Evolutionary conservation across 2,329 filamentous ascomycete genomes (phyloP).

Genomic region (Ceratocystis alfenasii): DNA sequence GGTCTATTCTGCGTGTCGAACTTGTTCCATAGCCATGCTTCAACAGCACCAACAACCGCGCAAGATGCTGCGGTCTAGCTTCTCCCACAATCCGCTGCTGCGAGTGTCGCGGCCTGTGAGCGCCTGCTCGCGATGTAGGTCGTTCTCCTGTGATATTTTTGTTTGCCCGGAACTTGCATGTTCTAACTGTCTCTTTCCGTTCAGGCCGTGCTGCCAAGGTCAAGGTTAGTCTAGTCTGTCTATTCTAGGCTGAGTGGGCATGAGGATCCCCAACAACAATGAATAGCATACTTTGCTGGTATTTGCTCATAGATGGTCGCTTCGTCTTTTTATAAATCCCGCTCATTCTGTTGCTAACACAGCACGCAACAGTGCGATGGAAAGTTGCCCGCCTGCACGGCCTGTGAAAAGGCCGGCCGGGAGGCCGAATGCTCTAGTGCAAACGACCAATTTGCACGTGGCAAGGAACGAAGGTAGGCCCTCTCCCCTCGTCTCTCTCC

Average conservation of each 20-base stretch:
- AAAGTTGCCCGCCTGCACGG: constrained; percentile 86
- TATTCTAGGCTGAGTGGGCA: not conserved
- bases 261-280: not conserved
- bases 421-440: constrained; percentile 82
- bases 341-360: not conserved
- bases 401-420: constrained; percentile 83
- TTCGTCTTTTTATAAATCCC: not conserved
- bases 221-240: constrained; percentile 47
- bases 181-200: not conserved
- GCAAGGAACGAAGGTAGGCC: constrained; percentile 74
- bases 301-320: not conserved
- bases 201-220: constrained; percentile 80
- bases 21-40: constrained; percentile 27
- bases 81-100: constrained; percentile 47
- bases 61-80: constrained; percentile 34
- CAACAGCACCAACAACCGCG: constrained; percentile 13
- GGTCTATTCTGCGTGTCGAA: not conserved
- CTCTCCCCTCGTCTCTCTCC: not conserved
- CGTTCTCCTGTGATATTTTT: not conserved
- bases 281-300: not conserved
- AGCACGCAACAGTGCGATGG: constrained; percentile 60
- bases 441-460: constrained; percentile 88
- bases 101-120: constrained; percentile 69
- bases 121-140: constrained; percentile 62
- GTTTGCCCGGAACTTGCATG: not conserved